Evolutionary conservation across 1,284 basidiomycete genomes (phyloP).

Genomic region (Wallemia mellicola): DNA sequence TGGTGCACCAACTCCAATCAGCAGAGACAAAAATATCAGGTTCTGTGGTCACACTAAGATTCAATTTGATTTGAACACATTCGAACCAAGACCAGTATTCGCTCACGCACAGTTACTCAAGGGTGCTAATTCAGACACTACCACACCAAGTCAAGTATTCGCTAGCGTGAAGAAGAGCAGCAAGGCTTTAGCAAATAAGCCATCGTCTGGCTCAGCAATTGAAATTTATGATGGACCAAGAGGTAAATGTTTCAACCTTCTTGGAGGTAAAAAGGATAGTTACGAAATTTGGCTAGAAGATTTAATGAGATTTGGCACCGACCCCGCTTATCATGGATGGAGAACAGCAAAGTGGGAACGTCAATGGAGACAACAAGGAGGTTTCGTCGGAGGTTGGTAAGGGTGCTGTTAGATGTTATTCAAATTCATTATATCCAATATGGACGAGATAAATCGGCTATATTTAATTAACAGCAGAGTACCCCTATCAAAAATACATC

Average conservation of each 20-base stretch:
- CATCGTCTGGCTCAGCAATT: not conserved
- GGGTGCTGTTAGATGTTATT: not conserved
- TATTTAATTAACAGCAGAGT: not conserved
- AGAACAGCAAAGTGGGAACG: not conserved
- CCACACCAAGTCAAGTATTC: not conserved
- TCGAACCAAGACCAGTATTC: not conserved
- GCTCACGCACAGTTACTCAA: not conserved
- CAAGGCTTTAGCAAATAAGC: not conserved
- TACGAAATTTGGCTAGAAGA: not conserved
- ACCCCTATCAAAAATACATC: not conserved
- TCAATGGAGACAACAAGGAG: not conserved
- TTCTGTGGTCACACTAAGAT: not conserved
- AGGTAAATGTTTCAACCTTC: not conserved
- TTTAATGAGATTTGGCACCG: not conserved
- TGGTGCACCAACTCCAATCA: not conserved
- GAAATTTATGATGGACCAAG: not conserved
- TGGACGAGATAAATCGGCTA: not conserved
- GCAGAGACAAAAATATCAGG: not conserved
- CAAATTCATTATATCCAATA: not conserved
- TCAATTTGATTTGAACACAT: not conserved
- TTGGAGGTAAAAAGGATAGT: not conserved
- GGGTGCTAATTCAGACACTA: not conserved
- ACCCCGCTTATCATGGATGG: not conserved
- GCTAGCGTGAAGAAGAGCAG: not conserved
- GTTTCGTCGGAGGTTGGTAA: not conserved